A percentile compares a stretch with the other conserved stretches of the same genome.
Evolutionary conservation across 1,139 yeast species (phyloP).

Genomic region (Pichia sp.): DNA sequence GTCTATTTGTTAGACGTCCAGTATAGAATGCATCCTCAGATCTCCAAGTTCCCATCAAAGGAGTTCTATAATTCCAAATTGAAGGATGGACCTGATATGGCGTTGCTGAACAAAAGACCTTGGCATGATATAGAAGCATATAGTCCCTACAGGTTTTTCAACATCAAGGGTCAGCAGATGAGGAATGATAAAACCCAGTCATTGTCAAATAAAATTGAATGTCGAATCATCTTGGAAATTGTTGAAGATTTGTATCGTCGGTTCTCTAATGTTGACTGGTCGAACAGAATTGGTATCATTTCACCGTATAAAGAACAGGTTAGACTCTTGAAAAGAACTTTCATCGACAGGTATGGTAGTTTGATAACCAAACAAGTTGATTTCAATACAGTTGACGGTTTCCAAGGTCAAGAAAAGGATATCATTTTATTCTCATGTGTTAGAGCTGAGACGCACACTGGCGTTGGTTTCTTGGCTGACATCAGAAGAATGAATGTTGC

Average conservation of each 20-base stretch:
- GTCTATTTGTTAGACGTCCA: constrained; percentile 85
- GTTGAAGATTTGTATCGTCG: constrained; percentile 46
- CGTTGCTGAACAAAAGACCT: constrained; percentile 46
- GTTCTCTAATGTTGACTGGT: constrained; percentile 48
- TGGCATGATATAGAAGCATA: constrained; percentile 62
- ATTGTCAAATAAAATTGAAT: constrained; percentile 63
- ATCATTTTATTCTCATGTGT: constrained; percentile 93
- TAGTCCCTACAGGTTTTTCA: constrained; percentile 75
- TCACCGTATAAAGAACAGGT: constrained; percentile 95
- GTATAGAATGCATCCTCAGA: constrained; percentile 96
- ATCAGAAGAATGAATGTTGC: constrained; percentile 95
- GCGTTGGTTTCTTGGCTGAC: constrained; percentile 87
- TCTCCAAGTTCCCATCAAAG: constrained; percentile 76
- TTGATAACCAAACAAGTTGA: constrained; percentile 61
- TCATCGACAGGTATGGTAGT: constrained; percentile 54
- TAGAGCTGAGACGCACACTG: constrained; percentile 48
- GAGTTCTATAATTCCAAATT: constrained; percentile 73
- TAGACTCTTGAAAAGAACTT: constrained; percentile 46
- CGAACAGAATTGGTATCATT: constrained; percentile 79
- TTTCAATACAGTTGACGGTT: constrained; percentile 95
- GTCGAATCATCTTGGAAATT: constrained; percentile 62
- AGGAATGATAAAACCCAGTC: constrained; percentile 61
- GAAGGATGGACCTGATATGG: constrained; percentile 71
- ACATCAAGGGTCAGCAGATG: constrained; percentile 59
- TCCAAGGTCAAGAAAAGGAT: constrained; percentile 97